phyloP scores from a whole-genome alignment of 306 rosid genomes.

The Vigna mungo region DNA sequence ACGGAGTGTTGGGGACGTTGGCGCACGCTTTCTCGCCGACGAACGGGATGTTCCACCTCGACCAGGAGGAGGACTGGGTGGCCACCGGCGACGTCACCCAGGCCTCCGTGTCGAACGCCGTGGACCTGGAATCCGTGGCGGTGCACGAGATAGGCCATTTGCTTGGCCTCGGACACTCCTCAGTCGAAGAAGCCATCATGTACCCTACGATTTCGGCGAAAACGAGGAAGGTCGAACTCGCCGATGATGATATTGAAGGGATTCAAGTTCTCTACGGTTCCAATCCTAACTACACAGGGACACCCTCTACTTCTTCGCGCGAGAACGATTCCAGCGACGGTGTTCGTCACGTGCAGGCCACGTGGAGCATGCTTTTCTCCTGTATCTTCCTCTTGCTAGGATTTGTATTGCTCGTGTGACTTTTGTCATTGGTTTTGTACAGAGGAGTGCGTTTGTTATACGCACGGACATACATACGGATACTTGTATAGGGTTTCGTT shows the following conservation, averaged over 20 bases:
- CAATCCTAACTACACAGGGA: constrained; percentile 59
- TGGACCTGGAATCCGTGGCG: constrained; percentile 86
- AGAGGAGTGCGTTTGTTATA: background rate
- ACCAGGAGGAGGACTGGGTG: constrained; percentile 77
- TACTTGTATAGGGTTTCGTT: constrained; percentile 25
- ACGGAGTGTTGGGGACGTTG: constrained; percentile 76
- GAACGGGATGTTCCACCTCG: constrained; percentile 77
- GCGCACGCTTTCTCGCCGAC: constrained; percentile 94
- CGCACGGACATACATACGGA: background rate
- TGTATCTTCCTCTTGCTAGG: background rate
- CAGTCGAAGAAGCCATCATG: constrained; percentile 80
- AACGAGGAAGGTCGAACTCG: constrained; percentile 70
- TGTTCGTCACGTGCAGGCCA: constrained; percentile 24
- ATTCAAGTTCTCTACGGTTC: constrained; percentile 74
- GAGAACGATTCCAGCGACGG: constrained; percentile 59
- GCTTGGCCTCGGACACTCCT: constrained; percentile 84
- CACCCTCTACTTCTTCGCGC: constrained; percentile 44
- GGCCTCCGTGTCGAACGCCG: constrained; percentile 54
- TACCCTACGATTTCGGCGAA: constrained; percentile 71
- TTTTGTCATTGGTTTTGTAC: constrained; percentile 1
- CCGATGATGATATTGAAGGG: constrained; percentile 68
- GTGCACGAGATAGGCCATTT: constrained; percentile 94
- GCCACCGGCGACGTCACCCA: constrained; percentile 60
- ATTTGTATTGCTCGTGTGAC: constrained; percentile 44
- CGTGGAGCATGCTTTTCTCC: constrained; percentile 31